These are phyloP conservation scores for Zygosaccharomyces sapae DNA, from an alignment of 1,139 yeast species.

Conservation along the genomic window DNA sequence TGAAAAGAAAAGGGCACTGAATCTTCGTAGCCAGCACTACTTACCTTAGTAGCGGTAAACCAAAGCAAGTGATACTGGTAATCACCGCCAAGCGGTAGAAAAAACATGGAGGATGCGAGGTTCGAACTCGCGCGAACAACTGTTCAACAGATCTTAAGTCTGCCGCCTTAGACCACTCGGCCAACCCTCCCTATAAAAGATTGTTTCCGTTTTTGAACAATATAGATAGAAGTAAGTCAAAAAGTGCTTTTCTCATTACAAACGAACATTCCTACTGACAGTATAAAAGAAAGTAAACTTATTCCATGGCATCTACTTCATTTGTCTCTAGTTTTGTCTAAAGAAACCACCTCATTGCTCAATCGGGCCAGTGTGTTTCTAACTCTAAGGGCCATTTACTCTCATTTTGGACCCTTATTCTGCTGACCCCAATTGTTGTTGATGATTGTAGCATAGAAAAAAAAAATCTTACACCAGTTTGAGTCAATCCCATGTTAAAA, in stretches of 20 bases:
- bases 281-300: background rate
- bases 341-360: slow-evolving; percentile 13
- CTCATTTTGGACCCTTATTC: slow-evolving; percentile 5
- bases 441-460: slow-evolving; percentile 17
- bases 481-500: slow-evolving; percentile 14
- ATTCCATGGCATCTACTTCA: background rate
- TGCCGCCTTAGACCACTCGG: slow-evolving; percentile 38
- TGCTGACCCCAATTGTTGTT: slow-evolving; percentile 2
- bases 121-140: slow-evolving; percentile 80
- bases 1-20: too few relatives aligned
- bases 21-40: too few relatives aligned
- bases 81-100: too few relatives aligned
- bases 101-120: slow-evolving; percentile 67
- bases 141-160: slow-evolving; percentile 30
- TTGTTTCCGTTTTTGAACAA: background rate
- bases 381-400: slow-evolving; percentile 4
- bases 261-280: too few relatives aligned
- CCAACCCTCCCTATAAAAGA: slow-evolving; percentile 26
- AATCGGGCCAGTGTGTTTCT: slow-evolving; percentile 6
- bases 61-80: too few relatives aligned
- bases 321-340: background rate
- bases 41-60: too few relatives aligned
- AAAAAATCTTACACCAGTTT: slow-evolving; percentile 15
- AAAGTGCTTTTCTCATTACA: too few relatives aligned
- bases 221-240: background rate